Evolutionary conservation across 768 basidiomycete genomes (phyloP), one percentile per base, ranked within the genome.

Genomic region (Tricholoma matsutake): DNA sequence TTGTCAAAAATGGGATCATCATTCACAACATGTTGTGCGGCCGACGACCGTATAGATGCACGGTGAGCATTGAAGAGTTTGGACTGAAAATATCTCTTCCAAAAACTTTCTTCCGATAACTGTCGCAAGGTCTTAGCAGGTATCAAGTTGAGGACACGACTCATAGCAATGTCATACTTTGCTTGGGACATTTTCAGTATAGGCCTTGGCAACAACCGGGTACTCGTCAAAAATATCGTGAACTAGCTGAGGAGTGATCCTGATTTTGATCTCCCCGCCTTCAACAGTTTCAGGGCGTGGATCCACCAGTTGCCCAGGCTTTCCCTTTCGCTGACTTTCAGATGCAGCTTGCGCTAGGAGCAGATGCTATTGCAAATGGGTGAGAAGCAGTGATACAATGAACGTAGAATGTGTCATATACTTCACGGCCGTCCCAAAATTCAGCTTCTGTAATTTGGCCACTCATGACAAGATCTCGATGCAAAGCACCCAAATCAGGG

Each of bases 151-250:
- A 56, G 18, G 22, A 57, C 43, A 57, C 64, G 41, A 60, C 61
- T 29, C 39, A n/a, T 58, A 54, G 47, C 41, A 61, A 56, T 54
- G 64, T 58, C 75, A 59, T 77, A 89, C 95, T 81, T 91, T 90
- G 64, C 75, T 83, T 2, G 96, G 95, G 1, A 98, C 96, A 65
- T 96, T 95, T 69, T 96, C 95, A 61, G 78, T 88, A 68, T 97
- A 96, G 0, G 95, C 96, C 72, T 86, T 91, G 41, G 90, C 88
- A 11, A 98, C 94, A 32, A 97, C 90, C 2, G 97, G 96, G 71
- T 95, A 98, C 76, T 97, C 96, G 64, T 98, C 95, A 68, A 99
- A 99, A 54, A 98, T 94, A 68, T 98, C 96, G 67, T 92, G 87
- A 34, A 96, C 91, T 49, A 98, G 82, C 73, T 95, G 92, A 14